A percentile compares a stretch with the other conserved stretches of the same genome.
phyloP scores from a whole-genome alignment of 441 rosid species.

The Euphorbia celastroides region DNA sequence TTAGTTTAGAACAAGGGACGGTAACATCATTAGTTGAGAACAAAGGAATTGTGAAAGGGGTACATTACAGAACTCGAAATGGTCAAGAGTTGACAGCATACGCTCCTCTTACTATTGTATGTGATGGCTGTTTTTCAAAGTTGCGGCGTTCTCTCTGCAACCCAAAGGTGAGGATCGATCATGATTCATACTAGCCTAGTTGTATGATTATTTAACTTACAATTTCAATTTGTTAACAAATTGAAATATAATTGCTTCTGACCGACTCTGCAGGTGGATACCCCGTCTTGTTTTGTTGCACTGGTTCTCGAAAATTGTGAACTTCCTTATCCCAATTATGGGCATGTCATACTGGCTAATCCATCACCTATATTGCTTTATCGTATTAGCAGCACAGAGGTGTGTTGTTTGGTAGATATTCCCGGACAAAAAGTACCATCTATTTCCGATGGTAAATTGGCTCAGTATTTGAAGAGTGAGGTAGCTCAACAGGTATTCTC shows the following conservation, averaged over 20 bases:
- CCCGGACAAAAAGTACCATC: too few relatives aligned
- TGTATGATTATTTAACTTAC: neutral
- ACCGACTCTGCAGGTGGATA: neutral
- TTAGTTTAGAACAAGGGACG: neutral
- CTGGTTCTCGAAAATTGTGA: conserved; percentile 1
- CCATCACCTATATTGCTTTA: conserved; percentile 2
- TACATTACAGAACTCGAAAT: neutral
- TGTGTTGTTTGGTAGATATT: too few relatives aligned
- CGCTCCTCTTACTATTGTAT: too few relatives aligned
- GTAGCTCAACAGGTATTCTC: conserved; percentile 77
- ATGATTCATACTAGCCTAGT: neutral
- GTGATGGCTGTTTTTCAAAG: too few relatives aligned
- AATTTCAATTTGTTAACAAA: too few relatives aligned
- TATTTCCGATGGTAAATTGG: conserved; percentile 74
- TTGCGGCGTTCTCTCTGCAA: conserved; percentile 6
- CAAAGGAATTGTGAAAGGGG: conserved; percentile 2
- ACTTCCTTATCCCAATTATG: conserved; percentile 71
- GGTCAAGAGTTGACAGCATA: neutral
- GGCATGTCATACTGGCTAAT: neutral
- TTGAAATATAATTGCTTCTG: neutral
- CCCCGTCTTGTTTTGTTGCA: conserved; percentile 2
- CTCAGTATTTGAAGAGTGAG: conserved; percentile 52
- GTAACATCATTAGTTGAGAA: conserved; percentile 4
- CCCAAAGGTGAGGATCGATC: neutral
- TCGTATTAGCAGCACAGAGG: conserved; percentile 2